Conservation (phyloP, 257 asterid species). For the Penstemon newberryi region DNA sequence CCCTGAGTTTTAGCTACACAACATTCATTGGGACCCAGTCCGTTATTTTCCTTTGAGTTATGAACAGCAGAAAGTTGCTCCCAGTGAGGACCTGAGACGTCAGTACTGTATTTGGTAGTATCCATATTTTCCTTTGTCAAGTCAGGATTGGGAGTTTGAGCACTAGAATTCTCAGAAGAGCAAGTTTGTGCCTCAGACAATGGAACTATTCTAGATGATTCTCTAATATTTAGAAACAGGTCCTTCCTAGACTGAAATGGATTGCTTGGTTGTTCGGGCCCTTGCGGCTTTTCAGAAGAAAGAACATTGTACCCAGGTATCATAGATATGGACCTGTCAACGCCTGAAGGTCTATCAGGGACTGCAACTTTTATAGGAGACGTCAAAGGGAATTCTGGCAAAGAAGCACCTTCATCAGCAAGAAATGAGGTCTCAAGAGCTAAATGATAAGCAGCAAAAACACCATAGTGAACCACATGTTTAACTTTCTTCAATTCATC, state of each 20-base stretch:
- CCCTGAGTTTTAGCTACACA: constrained; percentile 27
- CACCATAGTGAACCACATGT: constrained; percentile 62
- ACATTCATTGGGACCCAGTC: constrained; percentile 27
- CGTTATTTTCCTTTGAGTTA: constrained; percentile 27
- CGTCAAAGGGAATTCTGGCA: constrained; percentile 62
- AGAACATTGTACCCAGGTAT: constrained; percentile 44
- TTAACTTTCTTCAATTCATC: constrained; percentile 76
- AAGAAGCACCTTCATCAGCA: constrained; percentile 83
- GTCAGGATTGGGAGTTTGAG: constrained; percentile 33
- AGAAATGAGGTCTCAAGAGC: constrained; percentile 83
- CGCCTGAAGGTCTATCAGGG: constrained; percentile 56
- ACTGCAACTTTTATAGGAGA: constrained; percentile 64
- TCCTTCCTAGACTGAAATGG: constrained; percentile 35
- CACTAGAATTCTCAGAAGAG: constrained; percentile 31
- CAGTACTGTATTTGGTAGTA: constrained; percentile 21
- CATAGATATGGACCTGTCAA: constrained; percentile 62
- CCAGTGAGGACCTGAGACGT: constrained; percentile 32
- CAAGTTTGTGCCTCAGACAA: constrained; percentile 31
- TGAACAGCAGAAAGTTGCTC: constrained; percentile 42
- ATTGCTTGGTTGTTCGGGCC: constrained; percentile 20
- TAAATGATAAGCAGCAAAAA: constrained; percentile 81
- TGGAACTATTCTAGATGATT: constrained; percentile 30
- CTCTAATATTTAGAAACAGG: constrained; percentile 28
- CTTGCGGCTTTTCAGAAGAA: constrained; percentile 35
- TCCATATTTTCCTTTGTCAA: constrained; percentile 28